Base-by-base conservation (phyloP, 139 green algal species). In the Dunaliella sp. region DNA sequence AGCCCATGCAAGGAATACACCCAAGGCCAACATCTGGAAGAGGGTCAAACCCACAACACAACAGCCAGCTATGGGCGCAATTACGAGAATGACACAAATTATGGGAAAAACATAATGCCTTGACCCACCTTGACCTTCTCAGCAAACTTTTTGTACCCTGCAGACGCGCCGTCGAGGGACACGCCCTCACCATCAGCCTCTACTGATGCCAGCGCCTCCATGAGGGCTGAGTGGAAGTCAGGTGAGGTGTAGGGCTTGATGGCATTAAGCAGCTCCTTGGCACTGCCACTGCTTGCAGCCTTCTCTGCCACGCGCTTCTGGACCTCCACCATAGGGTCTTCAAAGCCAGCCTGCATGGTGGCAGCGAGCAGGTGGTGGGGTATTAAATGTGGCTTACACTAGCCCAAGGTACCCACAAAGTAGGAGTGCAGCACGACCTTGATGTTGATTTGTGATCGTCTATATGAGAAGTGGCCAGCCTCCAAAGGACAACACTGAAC, bases 91-190 rank as follows among this genome's bases (percentile, higher is more conserved):
- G n/a, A n/a, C n/a, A n/a, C n/a, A n/a, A n/a, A n/a, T n/a, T n/a
- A n/a, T n/a, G n/a, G n/a, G n/a, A n/a, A n/a, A n/a, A n/a, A n/a
- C n/a, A n/a, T n/a, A n/a, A n/a, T n/a, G n/a, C n/a, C n/a, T n/a
- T n/a, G n/a, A 16, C 86, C 58, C 82, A 89, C 88, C 90, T 93
- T 87, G 65, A 93, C 88, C 74, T 90, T 91, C 65, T 86, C 84
- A n/a, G 91, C 89, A 76, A 92, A 94, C 87, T 90, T 88, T 87
- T 94, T 94, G 88, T 94, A 94, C 16, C 88, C 89, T 1, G 85
- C 72, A 31, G 79, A 88, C 31, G 36, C 31, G 31, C 85, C 89
- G 77, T 94, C 89, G 73, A 92, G 81, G 1, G 78, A 77, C 0
- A 94, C 84, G 22, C 82, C 83, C 2, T 35, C 83, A 24, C 85